A percentile compares a stretch with the other conserved stretches of the same genome.
Evolutionary conservation across 2,329 filamentous ascomycete species (phyloP).

Genomic region (Akanthomyces dipterigenus): DNA sequence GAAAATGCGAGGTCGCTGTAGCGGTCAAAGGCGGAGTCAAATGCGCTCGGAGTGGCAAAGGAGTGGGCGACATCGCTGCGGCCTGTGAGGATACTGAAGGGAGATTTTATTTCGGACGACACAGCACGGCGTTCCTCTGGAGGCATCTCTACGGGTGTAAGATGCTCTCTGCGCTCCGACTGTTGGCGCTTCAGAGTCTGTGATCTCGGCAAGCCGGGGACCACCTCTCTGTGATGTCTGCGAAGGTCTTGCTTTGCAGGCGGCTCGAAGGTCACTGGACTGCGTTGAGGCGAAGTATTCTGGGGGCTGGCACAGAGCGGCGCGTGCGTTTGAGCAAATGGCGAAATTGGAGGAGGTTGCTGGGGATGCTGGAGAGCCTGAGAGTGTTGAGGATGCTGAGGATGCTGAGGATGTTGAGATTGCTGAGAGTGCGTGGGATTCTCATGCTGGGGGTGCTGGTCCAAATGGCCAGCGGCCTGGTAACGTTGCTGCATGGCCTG

Average conservation of each 20-base stretch:
- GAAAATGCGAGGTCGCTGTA: constrained; percentile 7
- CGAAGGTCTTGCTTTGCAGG: constrained; percentile 3
- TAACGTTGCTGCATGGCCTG: neutral
- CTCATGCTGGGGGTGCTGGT: neutral
- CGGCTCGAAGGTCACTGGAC: neutral
- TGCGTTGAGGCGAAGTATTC: constrained; percentile 14
- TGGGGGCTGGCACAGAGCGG: constrained; percentile 31
- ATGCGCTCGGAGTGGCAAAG: constrained; percentile 3
- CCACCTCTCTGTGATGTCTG: constrained; percentile 43
- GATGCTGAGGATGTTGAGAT: neutral
- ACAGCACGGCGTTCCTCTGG: constrained; percentile 63
- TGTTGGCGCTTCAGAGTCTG: constrained; percentile 78
- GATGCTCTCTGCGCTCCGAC: constrained; percentile 69
- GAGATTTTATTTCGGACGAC: constrained; percentile 46
- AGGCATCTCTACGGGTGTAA: constrained; percentile 59
- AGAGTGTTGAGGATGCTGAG: neutral
- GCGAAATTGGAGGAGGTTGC: neutral
- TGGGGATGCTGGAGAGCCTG: neutral
- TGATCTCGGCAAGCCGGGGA: constrained; percentile 68
- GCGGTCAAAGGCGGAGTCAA: neutral
- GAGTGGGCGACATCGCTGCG: neutral
- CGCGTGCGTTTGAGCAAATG: neutral
- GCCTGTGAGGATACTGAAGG: neutral
- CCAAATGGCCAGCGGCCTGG: neutral
- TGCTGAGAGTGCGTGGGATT: neutral